phyloP scores from a whole-genome alignment of 805 yeast genomes.

The Candida krabiensis region DNA sequence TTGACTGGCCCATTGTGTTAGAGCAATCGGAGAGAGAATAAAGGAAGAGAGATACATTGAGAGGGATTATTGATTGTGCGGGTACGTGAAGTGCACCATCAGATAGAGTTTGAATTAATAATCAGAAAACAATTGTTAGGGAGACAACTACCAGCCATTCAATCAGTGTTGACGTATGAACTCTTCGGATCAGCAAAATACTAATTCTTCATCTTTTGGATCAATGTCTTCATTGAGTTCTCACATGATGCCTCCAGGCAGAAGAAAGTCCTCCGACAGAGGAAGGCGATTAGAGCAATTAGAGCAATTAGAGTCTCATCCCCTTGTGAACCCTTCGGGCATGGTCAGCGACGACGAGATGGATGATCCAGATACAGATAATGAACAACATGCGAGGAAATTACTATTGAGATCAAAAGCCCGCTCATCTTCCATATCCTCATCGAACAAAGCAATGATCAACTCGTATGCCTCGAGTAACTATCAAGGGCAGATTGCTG shows the following conservation, averaged over 20 bases:
- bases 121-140: too few species aligned
- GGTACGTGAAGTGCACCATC: too few species aligned
- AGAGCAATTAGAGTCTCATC: conserved; percentile 5
- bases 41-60: too few species aligned
- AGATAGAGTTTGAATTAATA: too few species aligned
- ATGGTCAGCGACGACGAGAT: conserved; percentile 23
- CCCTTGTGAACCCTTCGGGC: neutral
- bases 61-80: too few species aligned
- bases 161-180: too few species aligned
- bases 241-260: conserved; percentile 10
- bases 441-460: conserved; percentile 7
- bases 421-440: conserved; percentile 20
- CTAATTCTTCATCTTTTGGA: conserved; percentile 21
- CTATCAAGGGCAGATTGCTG: conserved; percentile 36
- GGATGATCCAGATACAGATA: conserved; percentile 34
- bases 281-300: conserved; percentile 2
- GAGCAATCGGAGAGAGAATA: too few species aligned
- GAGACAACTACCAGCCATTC: too few species aligned
- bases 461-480: conserved; percentile 9
- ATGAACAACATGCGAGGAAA: conserved; percentile 32
- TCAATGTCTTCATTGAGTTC: conserved; percentile 21
- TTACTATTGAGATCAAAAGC: conserved; percentile 28
- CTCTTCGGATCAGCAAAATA: conserved; percentile 17
- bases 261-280: conserved; percentile 7
- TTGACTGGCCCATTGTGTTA: too few species aligned